These are phyloP conservation scores for Sisymbrium irio DNA, from an alignment of 345 rosid species.

Conservation along the genomic window DNA sequence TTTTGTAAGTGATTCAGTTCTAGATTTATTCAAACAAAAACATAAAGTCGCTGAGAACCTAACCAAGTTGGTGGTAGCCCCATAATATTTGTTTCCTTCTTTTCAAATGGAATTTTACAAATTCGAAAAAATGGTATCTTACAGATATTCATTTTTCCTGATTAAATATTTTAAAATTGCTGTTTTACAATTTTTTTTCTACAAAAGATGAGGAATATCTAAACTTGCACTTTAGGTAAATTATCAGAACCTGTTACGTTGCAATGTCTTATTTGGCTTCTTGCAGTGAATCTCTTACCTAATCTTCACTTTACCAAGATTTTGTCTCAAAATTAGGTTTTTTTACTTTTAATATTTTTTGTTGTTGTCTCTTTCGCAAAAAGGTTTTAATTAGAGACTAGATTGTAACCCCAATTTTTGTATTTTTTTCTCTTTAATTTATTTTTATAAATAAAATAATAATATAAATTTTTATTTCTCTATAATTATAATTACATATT, in stretches of 20 bases:
- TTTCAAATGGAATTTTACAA: too few relatives aligned
- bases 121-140: too few relatives aligned
- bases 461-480: too few relatives aligned
- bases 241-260: slow-evolving; percentile 4
- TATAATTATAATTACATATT: too few relatives aligned
- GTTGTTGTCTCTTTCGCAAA: slow-evolving; percentile 16
- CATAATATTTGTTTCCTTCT: background rate
- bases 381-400: slow-evolving; percentile 8
- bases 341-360: background rate
- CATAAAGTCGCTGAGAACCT: background rate
- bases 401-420: too few relatives aligned
- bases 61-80: background rate
- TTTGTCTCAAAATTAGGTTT: slow-evolving; percentile 17
- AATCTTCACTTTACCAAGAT: slow-evolving; percentile 26
- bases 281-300: slow-evolving; percentile 27
- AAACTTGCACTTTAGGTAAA: background rate
- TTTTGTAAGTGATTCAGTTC: background rate
- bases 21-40: background rate
- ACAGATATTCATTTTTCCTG: background rate
- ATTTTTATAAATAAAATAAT: too few relatives aligned
- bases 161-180: background rate
- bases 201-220: background rate
- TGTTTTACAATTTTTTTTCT: background rate
- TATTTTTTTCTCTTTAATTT: too few relatives aligned
- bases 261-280: slow-evolving; percentile 14